Percentiles rank a stretch among this genome's conserved stretches.
Evolutionary conservation across 306 rosid genomes (phyloP).

Genomic region (Cicer judaicum): DNA sequence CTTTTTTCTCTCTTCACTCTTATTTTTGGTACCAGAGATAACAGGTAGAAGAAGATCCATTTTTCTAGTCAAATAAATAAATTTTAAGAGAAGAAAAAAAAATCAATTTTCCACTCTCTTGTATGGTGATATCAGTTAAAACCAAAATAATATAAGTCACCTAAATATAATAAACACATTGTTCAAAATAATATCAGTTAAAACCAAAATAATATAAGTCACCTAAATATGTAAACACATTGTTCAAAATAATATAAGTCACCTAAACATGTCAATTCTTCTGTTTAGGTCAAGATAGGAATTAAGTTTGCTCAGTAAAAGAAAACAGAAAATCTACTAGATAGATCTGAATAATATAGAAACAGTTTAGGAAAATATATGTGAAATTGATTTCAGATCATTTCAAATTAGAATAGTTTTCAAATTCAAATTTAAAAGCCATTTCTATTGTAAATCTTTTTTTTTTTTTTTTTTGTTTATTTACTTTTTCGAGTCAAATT

Average conservation of each 20-base stretch:
- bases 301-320: background rate
- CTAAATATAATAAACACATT: background rate
- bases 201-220: background rate
- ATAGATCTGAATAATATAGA: background rate
- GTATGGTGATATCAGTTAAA: too few relatives aligned
- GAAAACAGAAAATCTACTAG: background rate
- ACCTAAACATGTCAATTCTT: background rate
- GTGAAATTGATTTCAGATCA: background rate
- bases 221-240: background rate
- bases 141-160: background rate
- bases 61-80: too few relatives aligned
- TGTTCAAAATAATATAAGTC: background rate
- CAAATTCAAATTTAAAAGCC: background rate
- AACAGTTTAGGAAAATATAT: background rate
- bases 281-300: background rate
- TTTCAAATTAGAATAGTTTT: background rate
- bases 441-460: background rate
- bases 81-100: too few relatives aligned
- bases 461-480: background rate
- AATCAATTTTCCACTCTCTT: too few relatives aligned
- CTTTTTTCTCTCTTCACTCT: too few relatives aligned
- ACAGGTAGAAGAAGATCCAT: too few relatives aligned
- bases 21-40: too few relatives aligned
- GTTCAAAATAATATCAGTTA: background rate
- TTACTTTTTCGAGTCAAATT: background rate